Evolutionary conservation across 371 early-diverging fungal genomes (phyloP).

Genomic region (Mortierella sp.): DNA sequence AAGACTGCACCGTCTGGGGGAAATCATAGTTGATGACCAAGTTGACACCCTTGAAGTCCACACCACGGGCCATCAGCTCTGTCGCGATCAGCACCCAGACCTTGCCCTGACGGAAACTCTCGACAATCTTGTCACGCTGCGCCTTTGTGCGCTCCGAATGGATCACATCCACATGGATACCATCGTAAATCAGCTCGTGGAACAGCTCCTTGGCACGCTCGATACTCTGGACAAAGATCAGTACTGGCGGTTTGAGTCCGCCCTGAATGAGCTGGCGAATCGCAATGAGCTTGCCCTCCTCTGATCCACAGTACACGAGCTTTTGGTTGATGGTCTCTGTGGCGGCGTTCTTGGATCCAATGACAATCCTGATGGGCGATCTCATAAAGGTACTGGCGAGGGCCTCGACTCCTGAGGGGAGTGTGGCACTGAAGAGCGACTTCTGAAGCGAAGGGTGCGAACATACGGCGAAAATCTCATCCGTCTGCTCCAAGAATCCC

Average conservation of each 20-base stretch:
- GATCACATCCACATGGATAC: conserved; percentile 96
- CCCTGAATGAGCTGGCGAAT: conserved; percentile 88
- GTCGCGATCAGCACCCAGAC: conserved; percentile 98
- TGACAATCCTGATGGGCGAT: conserved; percentile 88
- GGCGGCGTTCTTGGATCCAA: conserved; percentile 95
- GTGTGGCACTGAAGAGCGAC: conserved; percentile 95
- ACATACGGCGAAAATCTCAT: conserved; percentile 92
- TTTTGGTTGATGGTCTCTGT: conserved; percentile 93
- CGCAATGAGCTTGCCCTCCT: conserved; percentile 94
- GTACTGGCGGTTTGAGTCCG: conserved; percentile 91
- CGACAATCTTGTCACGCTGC: conserved; percentile 92
- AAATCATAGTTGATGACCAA: conserved; percentile 97
- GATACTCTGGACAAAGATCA: conserved; percentile 97
- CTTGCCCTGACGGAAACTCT: conserved; percentile 90
- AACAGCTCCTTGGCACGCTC: conserved; percentile 96
- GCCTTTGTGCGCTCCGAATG: conserved; percentile 93
- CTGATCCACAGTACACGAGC: conserved; percentile 93
- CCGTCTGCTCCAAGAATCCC: conserved; percentile 93
- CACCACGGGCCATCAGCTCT: conserved; percentile 96
- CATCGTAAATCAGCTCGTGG: conserved; percentile 96
- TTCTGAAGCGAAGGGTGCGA: conserved; percentile 80
- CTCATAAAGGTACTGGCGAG: conserved; percentile 92
- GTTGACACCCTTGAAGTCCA: conserved; percentile 95
- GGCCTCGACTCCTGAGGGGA: conserved; percentile 91
- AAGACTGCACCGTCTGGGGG: conserved; percentile 92